Evolutionary conservation across 768 basidiomycete species (phyloP), one percentile per base, ranked within the genome.

Genomic region (Daedaleopsis nitida): DNA sequence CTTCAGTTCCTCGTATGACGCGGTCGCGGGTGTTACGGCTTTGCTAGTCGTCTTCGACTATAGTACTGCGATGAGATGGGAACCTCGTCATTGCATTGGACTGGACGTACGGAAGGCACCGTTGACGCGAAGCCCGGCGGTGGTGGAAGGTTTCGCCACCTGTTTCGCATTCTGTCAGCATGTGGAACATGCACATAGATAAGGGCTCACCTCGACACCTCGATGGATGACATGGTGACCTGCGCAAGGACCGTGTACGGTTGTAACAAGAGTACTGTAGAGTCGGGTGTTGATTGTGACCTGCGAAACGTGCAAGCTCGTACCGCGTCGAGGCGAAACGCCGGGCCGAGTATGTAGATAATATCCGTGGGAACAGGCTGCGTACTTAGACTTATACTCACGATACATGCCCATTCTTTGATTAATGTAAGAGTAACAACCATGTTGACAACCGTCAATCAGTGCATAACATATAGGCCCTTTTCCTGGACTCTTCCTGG

Each of bases 51-150:
- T 66, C 70, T 72, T 83, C 27, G 81, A 74, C 85, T 89, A 70
- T 37, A n/a, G 2, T 16, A 17, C 13, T 14, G 16, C 6, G 19
- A 12, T n/a, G 2, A 10, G 14, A 19, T 43, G 7, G 5, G 24
- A 14, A 3, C 13, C 10, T 23, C 13, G 1, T 12, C 10, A 32
- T 24, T 19, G 17, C 37, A 14, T 55, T n/a, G 61, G 23, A 56
- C 8, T 32, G 49, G 48, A 63, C 76, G 50, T 42, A 73, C 68
- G 13, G 77, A 75, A 27, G 80, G 66, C 7, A 76, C 69, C 11
- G 80, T 69, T 60, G 78, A 81, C 19, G 84, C 76, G 75, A 89
- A 89, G n/a, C 88, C 85, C 50, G 86, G 88, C 0, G 88, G 88
- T 24, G 86, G 81, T 0, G 85, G 82, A 5, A 90, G 79, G 66